phyloP scores from a whole-genome alignment of 345 rosid genomes.

The Crucihimalaya himalaica region DNA sequence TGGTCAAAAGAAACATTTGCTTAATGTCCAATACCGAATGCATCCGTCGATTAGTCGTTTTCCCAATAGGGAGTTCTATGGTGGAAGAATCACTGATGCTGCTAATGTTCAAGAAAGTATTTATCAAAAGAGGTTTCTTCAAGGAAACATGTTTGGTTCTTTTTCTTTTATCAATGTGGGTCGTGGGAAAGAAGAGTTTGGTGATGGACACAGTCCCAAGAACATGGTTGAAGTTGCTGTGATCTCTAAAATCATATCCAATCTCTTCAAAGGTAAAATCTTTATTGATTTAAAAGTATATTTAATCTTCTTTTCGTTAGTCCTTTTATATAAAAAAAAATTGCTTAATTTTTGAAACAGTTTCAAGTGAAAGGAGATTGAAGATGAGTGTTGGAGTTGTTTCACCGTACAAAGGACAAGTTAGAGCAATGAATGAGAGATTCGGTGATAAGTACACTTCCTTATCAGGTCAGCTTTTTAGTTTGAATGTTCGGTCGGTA shows the following conservation, averaged over 20 bases:
- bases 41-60: constrained; percentile 66
- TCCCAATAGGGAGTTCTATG: constrained; percentile 52
- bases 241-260: constrained; percentile 7
- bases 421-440: constrained; percentile 43
- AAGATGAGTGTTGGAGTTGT: constrained; percentile 43
- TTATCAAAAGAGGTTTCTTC: constrained; percentile 38
- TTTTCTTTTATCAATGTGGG: constrained; percentile 48
- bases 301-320: background rate
- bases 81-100: constrained; percentile 45
- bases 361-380: constrained; percentile 10
- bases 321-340: background rate
- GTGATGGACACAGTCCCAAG: background rate
- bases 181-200: background rate
- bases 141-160: constrained; percentile 42
- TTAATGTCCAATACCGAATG: constrained; percentile 65
- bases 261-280: constrained; percentile 40
- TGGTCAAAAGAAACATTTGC: constrained; percentile 52
- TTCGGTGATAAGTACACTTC: background rate
- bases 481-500: constrained; percentile 39
- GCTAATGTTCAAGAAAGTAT: constrained; percentile 32
- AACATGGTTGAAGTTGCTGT: constrained; percentile 1
- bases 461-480: constrained; percentile 14
- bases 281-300: background rate
- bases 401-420: constrained; percentile 50
- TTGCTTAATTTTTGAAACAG: background rate